phyloP scores from a whole-genome alignment of 2,329 filamentous ascomycete genomes.

The Drechslerella coelobrocha region DNA sequence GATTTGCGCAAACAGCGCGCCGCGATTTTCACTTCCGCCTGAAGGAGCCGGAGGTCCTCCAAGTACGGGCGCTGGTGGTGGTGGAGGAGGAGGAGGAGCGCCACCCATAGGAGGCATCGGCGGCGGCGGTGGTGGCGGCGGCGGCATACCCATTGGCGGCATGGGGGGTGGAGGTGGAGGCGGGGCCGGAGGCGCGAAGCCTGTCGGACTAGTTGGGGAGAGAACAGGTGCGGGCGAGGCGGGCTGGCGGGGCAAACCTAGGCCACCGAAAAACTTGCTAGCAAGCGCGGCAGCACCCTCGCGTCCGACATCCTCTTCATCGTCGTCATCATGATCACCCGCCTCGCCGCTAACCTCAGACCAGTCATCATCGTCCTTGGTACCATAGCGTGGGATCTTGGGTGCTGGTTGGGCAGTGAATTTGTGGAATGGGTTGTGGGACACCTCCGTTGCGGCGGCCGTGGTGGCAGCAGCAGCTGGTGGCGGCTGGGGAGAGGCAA shows the following conservation, averaged over 20 bases:
- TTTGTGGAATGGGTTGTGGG: constrained; percentile 64
- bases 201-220: constrained; percentile 63
- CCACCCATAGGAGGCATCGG: constrained; percentile 57
- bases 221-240: constrained; percentile 73
- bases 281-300: constrained; percentile 89
- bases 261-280: constrained; percentile 93
- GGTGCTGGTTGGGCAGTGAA: constrained; percentile 56
- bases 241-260: constrained; percentile 90
- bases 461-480: constrained; percentile 64
- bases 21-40: constrained; percentile 52
- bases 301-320: constrained; percentile 77
- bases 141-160: constrained; percentile 55
- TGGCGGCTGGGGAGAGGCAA: constrained; percentile 63
- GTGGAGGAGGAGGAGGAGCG: constrained; percentile 57
- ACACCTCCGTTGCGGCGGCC: constrained; percentile 62
- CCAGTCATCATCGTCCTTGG: constrained; percentile 79
- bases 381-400: constrained; percentile 61
- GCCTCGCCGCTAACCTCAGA: constrained; percentile 73
- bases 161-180: constrained; percentile 58
- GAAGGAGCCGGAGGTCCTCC: constrained; percentile 57
- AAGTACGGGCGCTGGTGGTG: constrained; percentile 59
- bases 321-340: constrained; percentile 67
- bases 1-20: constrained; percentile 80
- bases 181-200: constrained; percentile 58
- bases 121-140: constrained; percentile 54